phyloP scores from a whole-genome alignment of 371 early-diverging fungal species.

The Furculomyces boomerangus region DNA sequence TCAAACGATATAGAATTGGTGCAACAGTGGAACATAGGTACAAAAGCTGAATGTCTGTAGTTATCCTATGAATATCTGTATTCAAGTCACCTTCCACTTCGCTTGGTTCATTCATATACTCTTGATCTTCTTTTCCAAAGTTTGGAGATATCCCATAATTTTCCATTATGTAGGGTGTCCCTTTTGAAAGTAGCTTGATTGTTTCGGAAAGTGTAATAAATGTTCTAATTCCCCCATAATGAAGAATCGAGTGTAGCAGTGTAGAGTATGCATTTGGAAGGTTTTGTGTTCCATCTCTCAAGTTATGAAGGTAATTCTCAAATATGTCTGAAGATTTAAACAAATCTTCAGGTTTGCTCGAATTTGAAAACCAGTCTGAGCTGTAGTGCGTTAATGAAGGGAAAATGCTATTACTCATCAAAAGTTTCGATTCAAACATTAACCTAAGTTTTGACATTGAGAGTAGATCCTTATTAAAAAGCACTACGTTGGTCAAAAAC shows the following conservation, averaged over 20 bases:
- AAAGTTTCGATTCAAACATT: too few relatives aligned
- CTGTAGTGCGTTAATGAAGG: too few relatives aligned
- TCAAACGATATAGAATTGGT: constrained; percentile 52
- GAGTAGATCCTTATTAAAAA: background rate
- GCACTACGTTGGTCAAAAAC: constrained; percentile 11
- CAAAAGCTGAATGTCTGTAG: constrained; percentile 49
- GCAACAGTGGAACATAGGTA: constrained; percentile 54
- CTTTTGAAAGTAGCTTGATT: constrained; percentile 6
- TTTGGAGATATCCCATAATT: background rate
- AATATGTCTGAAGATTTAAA: background rate
- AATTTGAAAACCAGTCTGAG: too few relatives aligned
- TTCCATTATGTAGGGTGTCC: background rate
- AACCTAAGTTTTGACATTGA: background rate
- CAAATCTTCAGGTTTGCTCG: too few relatives aligned
- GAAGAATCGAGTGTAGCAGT: constrained; percentile 20
- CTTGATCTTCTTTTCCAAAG: background rate
- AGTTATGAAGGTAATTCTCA: background rate
- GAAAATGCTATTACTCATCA: too few relatives aligned
- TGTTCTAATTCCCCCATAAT: constrained; percentile 22
- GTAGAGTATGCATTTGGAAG: constrained; percentile 22
- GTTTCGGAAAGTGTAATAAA: constrained; percentile 16
- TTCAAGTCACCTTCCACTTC: background rate
- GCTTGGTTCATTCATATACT: constrained; percentile 3
- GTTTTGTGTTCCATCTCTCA: constrained; percentile 8
- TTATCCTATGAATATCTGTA: constrained; percentile 13